Evolutionary conservation across 306 rosid genomes (phyloP), one percentile per base, ranked within the genome.

Genomic region (Neltuma alba): DNA sequence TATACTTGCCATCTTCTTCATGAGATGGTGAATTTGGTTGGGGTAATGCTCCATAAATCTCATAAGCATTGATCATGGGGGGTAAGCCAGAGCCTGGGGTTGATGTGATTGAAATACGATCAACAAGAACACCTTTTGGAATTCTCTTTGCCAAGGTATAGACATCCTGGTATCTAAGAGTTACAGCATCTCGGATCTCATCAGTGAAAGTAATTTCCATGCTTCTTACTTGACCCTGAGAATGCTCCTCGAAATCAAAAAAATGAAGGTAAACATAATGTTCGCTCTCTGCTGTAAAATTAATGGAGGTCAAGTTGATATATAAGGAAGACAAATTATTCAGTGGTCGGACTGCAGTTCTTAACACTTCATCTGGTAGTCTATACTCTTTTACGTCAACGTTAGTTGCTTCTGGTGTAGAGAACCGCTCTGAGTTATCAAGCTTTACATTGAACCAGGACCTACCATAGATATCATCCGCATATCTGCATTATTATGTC

Each of bases 31-130:
- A 62, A 36, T 72, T 33, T 33, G 8, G 60, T 23, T 61, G 73
- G 9, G 55, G 54, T 1, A 61, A 7, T 12, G 74, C 55, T 23
- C 34, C 6, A 16, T 61, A 79, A 25, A 79, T 72, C 66, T 79
- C 78, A 16, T 60, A 75, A 34, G 78, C 83, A 79, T 79, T 79
- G 66, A 79, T 70, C 66, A 79, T 79, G 3, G 78, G 21, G 10
- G 73, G 66, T 31, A 62, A 60, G 7, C 41, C 34, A 61, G 66
- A 72, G 25, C 66, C 37, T 28, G 37, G 37, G 66, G n/a, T 28
- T 0, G 37, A 60, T 28, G 37, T 12, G 10, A 60, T 28, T 27
- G 66, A 60, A 60, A 60, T 28, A 60, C 16, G n/a, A 60, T 60
- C 33, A 60, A 60, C 20, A 60, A 2, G 6, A 13, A 28, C 36